A percentile compares a stretch with the other conserved stretches of the same genome.
phyloP scores from a whole-genome alignment of 345 rosid species.

The Cardamine resedifolia region DNA sequence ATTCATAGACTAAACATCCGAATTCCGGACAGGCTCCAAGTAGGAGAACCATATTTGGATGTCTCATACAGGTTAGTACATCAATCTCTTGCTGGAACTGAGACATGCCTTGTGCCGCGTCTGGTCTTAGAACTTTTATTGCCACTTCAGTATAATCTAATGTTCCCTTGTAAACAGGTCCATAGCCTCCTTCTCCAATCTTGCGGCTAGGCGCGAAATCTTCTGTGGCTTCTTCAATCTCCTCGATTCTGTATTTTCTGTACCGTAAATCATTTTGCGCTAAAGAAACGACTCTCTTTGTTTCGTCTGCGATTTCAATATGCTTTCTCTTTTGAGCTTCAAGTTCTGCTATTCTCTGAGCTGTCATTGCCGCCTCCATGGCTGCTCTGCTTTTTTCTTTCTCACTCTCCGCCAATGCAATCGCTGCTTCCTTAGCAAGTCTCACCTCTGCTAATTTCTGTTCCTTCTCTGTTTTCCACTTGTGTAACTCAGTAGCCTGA shows the following conservation, averaged over 20 bases:
- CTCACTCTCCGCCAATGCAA: constrained; percentile 60
- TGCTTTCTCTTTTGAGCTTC: constrained; percentile 60
- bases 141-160: constrained; percentile 82
- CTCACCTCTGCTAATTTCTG: constrained; percentile 53
- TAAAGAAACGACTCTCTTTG: constrained; percentile 32
- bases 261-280: constrained; percentile 41
- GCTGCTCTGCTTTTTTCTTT: constrained; percentile 59
- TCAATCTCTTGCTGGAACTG: constrained; percentile 90
- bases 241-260: constrained; percentile 65
- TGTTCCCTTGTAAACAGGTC: constrained; percentile 67
- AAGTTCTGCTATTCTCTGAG: constrained; percentile 55
- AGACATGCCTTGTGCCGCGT: constrained; percentile 79
- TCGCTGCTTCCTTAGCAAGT: constrained; percentile 56
- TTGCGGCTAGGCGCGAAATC: constrained; percentile 51
- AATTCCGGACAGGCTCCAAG: constrained; percentile 88
- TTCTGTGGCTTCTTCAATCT: constrained; percentile 74
- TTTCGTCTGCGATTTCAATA: constrained; percentile 47
- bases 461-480: constrained; percentile 56
- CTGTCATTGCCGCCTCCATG: constrained; percentile 60
- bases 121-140: constrained; percentile 79
- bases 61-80: constrained; percentile 75
- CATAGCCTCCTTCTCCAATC: constrained; percentile 97
- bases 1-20: constrained; percentile 85
- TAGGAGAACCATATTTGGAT: constrained; percentile 96
- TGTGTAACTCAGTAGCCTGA: constrained; percentile 59